Percentiles rank a stretch among this genome's conserved stretches.
These are phyloP conservation scores for Candida pini DNA, from an alignment of 805 yeast genomes.

Conservation along the genomic window DNA sequence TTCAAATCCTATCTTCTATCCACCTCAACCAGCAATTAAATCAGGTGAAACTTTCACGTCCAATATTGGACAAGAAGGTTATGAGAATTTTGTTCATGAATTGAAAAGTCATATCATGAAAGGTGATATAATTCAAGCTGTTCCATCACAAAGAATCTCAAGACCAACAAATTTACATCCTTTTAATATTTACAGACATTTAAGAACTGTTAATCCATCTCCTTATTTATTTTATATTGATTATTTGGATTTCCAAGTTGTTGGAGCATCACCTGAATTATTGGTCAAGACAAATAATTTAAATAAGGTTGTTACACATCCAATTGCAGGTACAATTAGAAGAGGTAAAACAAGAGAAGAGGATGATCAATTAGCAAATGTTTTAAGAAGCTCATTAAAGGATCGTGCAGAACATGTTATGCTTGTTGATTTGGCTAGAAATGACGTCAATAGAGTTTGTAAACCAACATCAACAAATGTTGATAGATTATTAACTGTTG, in stretches of 20 bases:
- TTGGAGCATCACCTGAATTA: constrained; percentile 97
- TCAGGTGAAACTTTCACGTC: constrained; percentile 69
- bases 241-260: constrained; percentile 84
- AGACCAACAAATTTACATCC: constrained; percentile 95
- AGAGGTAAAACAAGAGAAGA: constrained; percentile 90
- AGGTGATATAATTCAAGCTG: constrained; percentile 97
- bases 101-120: constrained; percentile 76
- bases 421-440: constrained; percentile 97
- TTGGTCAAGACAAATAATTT: constrained; percentile 74
- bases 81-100: constrained; percentile 70
- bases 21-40: constrained; percentile 70
- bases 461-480: constrained; percentile 79
- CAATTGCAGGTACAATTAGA: constrained; percentile 94
- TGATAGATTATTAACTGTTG: constrained; percentile 83
- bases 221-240: constrained; percentile 96
- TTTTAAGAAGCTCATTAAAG: constrained; percentile 68
- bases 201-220: constrained; percentile 94
- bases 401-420: constrained; percentile 98
- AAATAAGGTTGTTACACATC: constrained; percentile 83
- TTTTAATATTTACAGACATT: constrained; percentile 89
- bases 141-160: constrained; percentile 94
- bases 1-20: constrained; percentile 45
- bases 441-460: constrained; percentile 94
- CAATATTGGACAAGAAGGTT: constrained; percentile 91
- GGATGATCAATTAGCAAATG: constrained; percentile 77